Evolutionary conservation across 129 eudicot genomes (phyloP).

Genomic region (Apium graveolens): DNA sequence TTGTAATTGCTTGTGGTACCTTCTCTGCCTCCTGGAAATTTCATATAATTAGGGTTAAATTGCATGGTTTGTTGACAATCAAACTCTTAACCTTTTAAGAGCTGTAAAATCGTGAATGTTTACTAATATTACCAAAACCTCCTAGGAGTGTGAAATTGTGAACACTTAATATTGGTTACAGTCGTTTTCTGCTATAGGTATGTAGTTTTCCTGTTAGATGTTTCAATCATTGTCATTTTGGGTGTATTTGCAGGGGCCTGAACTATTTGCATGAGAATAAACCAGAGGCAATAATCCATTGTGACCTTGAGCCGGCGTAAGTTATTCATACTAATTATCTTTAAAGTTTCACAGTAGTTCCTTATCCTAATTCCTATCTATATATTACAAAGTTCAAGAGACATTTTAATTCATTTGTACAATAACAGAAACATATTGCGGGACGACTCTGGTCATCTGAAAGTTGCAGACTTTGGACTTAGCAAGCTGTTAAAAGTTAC

Average conservation of each 20-base stretch:
- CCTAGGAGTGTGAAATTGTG: not conserved
- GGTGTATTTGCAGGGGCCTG: conserved; percentile 64
- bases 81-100: not conserved
- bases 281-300: conserved; percentile 83
- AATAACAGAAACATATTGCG: conserved; percentile 88
- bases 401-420: conserved; percentile 16
- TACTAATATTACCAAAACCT: not conserved
- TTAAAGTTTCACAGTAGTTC: not conserved
- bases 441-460: conserved; percentile 94
- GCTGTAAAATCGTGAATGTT: not conserved
- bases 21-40: not conserved
- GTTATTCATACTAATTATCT: conserved; percentile 20
- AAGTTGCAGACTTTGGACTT: conserved; percentile 99
- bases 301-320: conserved; percentile 98
- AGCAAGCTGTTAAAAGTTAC: conserved; percentile 75
- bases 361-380: not conserved
- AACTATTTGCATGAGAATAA: conserved; percentile 87
- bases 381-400: conserved; percentile 10
- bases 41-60: not conserved
- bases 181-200: not conserved
- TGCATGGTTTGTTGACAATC: not conserved
- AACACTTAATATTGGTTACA: not conserved
- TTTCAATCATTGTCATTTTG: not conserved
- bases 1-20: not conserved
- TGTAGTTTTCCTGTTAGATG: not conserved